Evolutionary conservation across 2,329 filamentous ascomycete genomes (phyloP).

Genomic region (Botrytis aclada): DNA sequence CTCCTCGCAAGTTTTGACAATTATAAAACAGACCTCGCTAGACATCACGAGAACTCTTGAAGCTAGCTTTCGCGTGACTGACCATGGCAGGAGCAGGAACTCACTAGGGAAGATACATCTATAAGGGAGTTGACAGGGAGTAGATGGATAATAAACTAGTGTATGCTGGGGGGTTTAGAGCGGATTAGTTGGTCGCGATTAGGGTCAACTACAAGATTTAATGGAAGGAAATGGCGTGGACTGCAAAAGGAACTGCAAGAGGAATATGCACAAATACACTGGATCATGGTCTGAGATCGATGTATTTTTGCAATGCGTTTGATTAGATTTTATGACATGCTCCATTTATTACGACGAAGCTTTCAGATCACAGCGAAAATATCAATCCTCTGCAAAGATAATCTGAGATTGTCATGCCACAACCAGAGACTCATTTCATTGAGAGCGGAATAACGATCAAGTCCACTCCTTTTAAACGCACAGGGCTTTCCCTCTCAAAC

Average conservation of each 20-base stretch:
- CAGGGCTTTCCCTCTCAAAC: slow-evolving; percentile 94
- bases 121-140: neutral
- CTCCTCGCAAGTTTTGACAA: neutral
- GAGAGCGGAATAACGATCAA: slow-evolving; percentile 25
- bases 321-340: slow-evolving; percentile 9
- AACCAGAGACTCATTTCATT: slow-evolving; percentile 15
- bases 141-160: neutral
- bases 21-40: neutral
- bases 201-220: neutral
- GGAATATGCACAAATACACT: slow-evolving; percentile 4
- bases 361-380: neutral
- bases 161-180: neutral
- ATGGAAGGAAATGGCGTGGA: neutral
- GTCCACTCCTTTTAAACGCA: slow-evolving; percentile 57
- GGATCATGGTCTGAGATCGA: neutral
- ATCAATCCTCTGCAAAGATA: slow-evolving; percentile 13
- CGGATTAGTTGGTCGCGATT: neutral
- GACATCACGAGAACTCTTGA: neutral
- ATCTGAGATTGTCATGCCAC: slow-evolving; percentile 15
- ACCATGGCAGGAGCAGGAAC: neutral
- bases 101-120: neutral
- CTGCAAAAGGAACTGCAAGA: neutral
- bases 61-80: neutral
- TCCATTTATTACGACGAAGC: slow-evolving; percentile 6
- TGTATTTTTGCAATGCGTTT: slow-evolving; percentile 6